Evolutionary conservation across 2,329 filamentous ascomycete genomes (phyloP).

Genomic region (Mariannaea sp.): DNA sequence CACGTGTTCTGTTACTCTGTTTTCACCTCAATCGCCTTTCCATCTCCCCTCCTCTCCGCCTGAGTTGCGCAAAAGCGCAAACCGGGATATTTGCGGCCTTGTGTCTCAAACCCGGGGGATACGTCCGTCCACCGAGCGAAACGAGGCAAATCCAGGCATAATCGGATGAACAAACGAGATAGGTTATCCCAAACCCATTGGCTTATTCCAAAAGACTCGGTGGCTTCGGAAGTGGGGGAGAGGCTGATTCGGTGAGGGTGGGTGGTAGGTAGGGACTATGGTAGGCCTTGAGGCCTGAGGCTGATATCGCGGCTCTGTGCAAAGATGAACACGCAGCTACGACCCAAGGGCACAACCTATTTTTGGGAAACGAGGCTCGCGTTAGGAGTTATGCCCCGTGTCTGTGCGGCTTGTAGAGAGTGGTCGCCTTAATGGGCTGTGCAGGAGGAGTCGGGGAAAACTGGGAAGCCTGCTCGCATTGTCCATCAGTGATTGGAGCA

Average conservation of each 20-base stretch:
- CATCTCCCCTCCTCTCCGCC: background rate
- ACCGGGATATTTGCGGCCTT: background rate
- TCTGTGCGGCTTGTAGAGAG: background rate
- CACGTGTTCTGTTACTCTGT: background rate
- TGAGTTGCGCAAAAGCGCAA: slow-evolving; percentile 7
- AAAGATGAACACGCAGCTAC: background rate
- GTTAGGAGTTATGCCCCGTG: too few relatives aligned
- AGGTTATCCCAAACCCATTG: background rate
- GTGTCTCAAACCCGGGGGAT: background rate
- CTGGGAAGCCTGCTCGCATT: background rate
- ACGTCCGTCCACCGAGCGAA: background rate
- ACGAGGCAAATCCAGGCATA: slow-evolving; percentile 1
- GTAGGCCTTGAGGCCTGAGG: too few relatives aligned
- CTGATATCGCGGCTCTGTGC: background rate
- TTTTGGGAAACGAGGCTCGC: background rate
- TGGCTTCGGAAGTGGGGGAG: background rate
- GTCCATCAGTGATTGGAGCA: background rate
- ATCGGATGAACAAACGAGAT: background rate
- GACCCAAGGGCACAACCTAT: too few relatives aligned
- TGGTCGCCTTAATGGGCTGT: background rate
- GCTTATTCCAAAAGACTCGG: background rate
- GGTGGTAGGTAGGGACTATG: background rate
- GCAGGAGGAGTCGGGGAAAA: too few relatives aligned
- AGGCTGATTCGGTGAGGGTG: background rate
- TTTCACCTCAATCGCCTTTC: background rate